Percentiles rank a stretch among this genome's conserved stretches.
These are phyloP conservation scores for Panicum miliaceum DNA, from an alignment of 176 grass and related monocot genomes.

Conservation along the genomic window DNA sequence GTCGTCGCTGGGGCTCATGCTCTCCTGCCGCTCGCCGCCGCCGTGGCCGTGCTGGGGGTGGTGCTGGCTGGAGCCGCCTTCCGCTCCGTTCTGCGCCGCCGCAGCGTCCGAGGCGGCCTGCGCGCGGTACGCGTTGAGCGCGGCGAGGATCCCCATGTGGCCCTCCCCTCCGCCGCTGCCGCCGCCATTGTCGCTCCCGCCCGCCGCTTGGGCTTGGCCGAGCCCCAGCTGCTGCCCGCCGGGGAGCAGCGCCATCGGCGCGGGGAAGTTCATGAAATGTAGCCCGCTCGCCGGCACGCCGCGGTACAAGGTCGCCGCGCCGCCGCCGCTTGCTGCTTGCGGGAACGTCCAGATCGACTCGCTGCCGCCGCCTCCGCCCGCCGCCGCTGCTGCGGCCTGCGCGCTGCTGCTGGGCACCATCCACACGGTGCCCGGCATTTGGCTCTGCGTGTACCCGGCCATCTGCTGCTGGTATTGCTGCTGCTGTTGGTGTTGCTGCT, in stretches of 20 bases:
- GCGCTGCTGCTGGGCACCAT: slow-evolving; percentile 83
- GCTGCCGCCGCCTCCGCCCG: slow-evolving; percentile 35
- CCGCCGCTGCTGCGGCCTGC: slow-evolving; percentile 28
- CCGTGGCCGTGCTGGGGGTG: slow-evolving; percentile 32
- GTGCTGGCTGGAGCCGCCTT: not conserved
- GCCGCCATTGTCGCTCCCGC: not conserved
- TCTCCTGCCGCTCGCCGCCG: slow-evolving; percentile 61
- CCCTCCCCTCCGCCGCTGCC: slow-evolving; percentile 26
- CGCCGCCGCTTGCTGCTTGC: slow-evolving; percentile 38
- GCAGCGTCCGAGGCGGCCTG: slow-evolving; percentile 49
- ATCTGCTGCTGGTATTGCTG: slow-evolving; percentile 84
- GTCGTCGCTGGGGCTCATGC: slow-evolving; percentile 77
- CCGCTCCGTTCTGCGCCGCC: slow-evolving; percentile 36
- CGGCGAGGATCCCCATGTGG: slow-evolving; percentile 49
- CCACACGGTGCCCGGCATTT: slow-evolving; percentile 80
- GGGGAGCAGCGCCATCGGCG: slow-evolving; percentile 54
- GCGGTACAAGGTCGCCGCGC: slow-evolving; percentile 59
- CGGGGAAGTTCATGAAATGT: slow-evolving; percentile 65
- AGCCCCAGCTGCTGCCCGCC: slow-evolving; percentile 55
- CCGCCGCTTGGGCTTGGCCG: slow-evolving; percentile 13
- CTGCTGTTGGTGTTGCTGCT: slow-evolving; percentile 63
- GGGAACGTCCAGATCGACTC: slow-evolving; percentile 91
- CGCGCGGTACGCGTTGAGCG: slow-evolving; percentile 67
- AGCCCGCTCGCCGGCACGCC: slow-evolving; percentile 73
- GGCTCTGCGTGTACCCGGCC: slow-evolving; percentile 83